Conservation (phyloP, 768 basidiomycete genomes). For the Mycena maculata region DNA sequence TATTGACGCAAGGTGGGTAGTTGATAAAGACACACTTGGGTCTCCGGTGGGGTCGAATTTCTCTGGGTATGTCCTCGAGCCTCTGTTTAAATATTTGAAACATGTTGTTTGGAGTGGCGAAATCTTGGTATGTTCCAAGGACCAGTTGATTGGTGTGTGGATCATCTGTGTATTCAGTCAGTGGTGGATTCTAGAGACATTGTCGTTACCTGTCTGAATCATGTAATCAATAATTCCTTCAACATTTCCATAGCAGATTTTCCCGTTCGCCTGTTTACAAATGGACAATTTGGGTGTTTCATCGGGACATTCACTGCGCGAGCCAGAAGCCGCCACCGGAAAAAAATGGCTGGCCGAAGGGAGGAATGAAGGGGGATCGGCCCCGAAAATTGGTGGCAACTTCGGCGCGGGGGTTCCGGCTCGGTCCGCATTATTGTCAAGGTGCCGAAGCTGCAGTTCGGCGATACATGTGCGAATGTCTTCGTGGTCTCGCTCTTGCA, state of each 20-base stretch:
- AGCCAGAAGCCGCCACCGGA: too few relatives aligned
- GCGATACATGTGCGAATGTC: neutral
- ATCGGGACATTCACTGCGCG: too few relatives aligned
- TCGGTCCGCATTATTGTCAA: too few relatives aligned
- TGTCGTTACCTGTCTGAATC: neutral
- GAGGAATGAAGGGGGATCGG: neutral
- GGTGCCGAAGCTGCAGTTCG: too few relatives aligned
- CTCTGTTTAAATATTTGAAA: neutral
- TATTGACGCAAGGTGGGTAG: neutral
- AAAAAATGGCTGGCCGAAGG: too few relatives aligned
- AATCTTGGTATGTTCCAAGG: neutral
- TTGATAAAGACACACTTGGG: neutral
- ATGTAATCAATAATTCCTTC: neutral
- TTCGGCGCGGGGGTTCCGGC: neutral
- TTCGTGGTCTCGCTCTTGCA: neutral
- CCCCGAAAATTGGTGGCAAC: neutral
- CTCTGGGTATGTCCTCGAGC: neutral
- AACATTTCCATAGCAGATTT: neutral
- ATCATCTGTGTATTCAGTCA: neutral
- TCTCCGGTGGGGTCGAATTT: neutral
- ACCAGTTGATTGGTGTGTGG: too few relatives aligned
- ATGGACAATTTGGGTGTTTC: neutral
- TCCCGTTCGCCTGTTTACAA: neutral
- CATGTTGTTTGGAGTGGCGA: neutral
- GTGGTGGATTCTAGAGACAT: neutral